These are phyloP conservation scores for Apiospora saccharicola DNA, from an alignment of 2,329 filamentous ascomycete genomes.

Conservation along the genomic window DNA sequence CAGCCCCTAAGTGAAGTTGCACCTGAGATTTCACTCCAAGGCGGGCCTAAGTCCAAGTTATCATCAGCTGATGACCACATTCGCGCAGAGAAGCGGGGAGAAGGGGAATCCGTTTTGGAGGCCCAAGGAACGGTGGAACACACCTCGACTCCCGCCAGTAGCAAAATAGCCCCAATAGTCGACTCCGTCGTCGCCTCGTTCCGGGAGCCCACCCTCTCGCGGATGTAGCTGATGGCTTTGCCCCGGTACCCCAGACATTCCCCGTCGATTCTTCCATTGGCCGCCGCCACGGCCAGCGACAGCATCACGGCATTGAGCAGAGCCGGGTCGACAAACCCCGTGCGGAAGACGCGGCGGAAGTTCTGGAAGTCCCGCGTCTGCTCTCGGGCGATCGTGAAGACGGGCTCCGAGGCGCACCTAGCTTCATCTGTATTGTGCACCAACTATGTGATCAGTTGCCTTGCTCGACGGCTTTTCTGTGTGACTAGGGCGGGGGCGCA, in stretches of 20 bases:
- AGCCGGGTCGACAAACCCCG: conserved; percentile 44
- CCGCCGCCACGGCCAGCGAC: conserved; percentile 44
- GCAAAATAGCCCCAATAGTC: conserved; percentile 50
- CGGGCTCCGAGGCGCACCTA: conserved; percentile 41
- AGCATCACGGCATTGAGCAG: conserved; percentile 50
- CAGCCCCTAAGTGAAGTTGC: conserved; percentile 51
- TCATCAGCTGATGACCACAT: conserved; percentile 24
- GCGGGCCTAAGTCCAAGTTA: conserved; percentile 41
- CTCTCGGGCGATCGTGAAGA: conserved; percentile 48
- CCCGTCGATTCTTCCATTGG: conserved; percentile 35
- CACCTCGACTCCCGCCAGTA: conserved; percentile 52
- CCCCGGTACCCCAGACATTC: conserved; percentile 48
- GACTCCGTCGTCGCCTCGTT: conserved; percentile 43
- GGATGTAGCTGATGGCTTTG: conserved; percentile 43
- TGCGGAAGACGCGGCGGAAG: conserved; percentile 46
- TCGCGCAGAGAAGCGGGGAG: background rate
- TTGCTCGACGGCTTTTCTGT: background rate
- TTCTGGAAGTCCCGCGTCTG: conserved; percentile 43
- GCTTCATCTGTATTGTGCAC: conserved; percentile 33
- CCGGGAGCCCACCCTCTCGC: conserved; percentile 42
- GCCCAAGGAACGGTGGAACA: conserved; percentile 25
- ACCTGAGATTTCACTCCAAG: conserved; percentile 46
- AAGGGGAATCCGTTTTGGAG: background rate
- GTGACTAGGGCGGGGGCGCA: background rate
- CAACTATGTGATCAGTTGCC: background rate